Conservation (phyloP, 1,139 yeast genomes). For the Yamadazyma triangularis region DNA sequence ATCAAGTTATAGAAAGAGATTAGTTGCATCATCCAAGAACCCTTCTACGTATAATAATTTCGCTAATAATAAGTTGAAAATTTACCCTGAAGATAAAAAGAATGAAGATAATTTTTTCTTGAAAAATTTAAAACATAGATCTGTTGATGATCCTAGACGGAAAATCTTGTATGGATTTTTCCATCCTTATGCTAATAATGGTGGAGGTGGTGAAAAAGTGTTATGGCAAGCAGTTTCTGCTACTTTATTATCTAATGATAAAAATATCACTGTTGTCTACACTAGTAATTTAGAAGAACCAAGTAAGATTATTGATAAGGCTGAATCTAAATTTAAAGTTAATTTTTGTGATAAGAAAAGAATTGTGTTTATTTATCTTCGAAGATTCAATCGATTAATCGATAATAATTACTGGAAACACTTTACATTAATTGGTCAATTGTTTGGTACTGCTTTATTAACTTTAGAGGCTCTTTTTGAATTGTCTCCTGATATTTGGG, state of each 20-base stretch:
- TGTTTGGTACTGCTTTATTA: slow-evolving; percentile 68
- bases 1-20: slow-evolving; percentile 49
- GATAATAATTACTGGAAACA: slow-evolving; percentile 73
- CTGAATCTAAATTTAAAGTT: slow-evolving; percentile 61
- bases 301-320: slow-evolving; percentile 54
- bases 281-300: slow-evolving; percentile 62
- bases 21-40: slow-evolving; percentile 44
- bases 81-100: slow-evolving; percentile 27
- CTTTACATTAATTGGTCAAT: slow-evolving; percentile 83
- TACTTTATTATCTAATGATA: slow-evolving; percentile 50
- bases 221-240: slow-evolving; percentile 89
- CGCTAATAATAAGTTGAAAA: slow-evolving; percentile 33
- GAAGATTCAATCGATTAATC: slow-evolving; percentile 54
- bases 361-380: slow-evolving; percentile 66
- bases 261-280: slow-evolving; percentile 67
- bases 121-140: slow-evolving; percentile 30
- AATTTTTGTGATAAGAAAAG: slow-evolving; percentile 43
- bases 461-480: slow-evolving; percentile 67
- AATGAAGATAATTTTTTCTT: slow-evolving; percentile 21
- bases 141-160: slow-evolving; percentile 34
- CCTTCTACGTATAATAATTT: slow-evolving; percentile 49
- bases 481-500: slow-evolving; percentile 83
- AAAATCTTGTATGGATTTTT: slow-evolving; percentile 70
- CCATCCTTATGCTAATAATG: slow-evolving; percentile 95
- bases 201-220: slow-evolving; percentile 98